Base-by-base conservation (phyloP, 2,329 filamentous ascomycete species). In the Penicillium sp. region DNA sequence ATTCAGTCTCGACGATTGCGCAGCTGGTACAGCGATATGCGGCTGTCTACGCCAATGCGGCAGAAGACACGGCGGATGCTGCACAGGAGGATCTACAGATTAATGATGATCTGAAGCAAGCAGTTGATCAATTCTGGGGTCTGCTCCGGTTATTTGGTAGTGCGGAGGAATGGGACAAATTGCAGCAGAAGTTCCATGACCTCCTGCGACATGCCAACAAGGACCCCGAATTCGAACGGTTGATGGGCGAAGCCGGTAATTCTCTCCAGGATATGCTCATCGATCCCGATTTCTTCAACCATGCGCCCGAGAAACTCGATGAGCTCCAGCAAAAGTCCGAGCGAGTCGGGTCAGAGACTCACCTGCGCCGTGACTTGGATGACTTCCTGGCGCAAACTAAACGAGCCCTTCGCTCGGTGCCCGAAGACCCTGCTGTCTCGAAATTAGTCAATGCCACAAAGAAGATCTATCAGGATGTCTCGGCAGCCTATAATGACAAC, bases 211-310 rank as follows among this genome's bases (percentile, higher is more conserved):
- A 95, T 66, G 84, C 88, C 2, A 79, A 87, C 52, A 86, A 84
- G 27, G 90, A 96, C 61, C 88, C 89, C 0, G 85, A 94, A 46
- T 94, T 96, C 53, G 91, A 97, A 62, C 78, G 85, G 12, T 75
- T 96, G 21, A 83, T 95, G 67, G 80, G 80, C 18, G 84, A 95
- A 39, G 76, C 92, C 24, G 89, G 88, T 9, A 84, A 86, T 48
- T 84, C 89, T 3, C 71, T 96, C 4, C 88, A 96, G 65, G 86
- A 88, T 56, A 86, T 97, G 69, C 76, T 97, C 34, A 94, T 86
- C 0, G 89, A 97, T 55, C 92, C 93, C 0, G 82, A 86, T 3
- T 97, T 96, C 72, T 90, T 95, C 63, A 88, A 92, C 40, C 80
- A 90, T 32, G 85, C 85, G 0, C 84, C 88, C 4, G 82, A 86